Base-by-base conservation (phyloP, 305 asterid species). In the Lippia alba region DNA sequence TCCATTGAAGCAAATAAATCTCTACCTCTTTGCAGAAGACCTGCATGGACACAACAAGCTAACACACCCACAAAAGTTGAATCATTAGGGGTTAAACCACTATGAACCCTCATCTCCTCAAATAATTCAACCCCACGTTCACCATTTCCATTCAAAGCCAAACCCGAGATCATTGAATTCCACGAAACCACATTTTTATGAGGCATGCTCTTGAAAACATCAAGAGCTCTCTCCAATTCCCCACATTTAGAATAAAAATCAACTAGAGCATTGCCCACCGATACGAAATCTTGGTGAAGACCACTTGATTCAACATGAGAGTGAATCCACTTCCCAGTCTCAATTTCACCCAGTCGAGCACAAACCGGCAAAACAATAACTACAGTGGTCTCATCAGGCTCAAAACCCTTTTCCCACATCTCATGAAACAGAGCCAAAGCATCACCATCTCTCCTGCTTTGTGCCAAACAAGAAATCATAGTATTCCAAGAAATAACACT, bases 41-140 rank as follows among this genome's bases (percentile, higher is more conserved):
- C 90, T 11, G 84, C 86, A 69, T 88, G 96, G 50, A 80, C 89
- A 71, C 96, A 88, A 67, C 96, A 88, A 3, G 92, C 79, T 51
- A 88, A 76, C 69, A 79, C 90, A 4, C 86, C 87, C 4, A 88
- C 90, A 41, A 84, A 83, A 6, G 90, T 86, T 1, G 87, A 70
- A 59, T 80, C 84, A 19, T 86, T 88, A 11, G 90, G 95, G 48
- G 51, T 70, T 61, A 71, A 46, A 32, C 82, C 77, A 34, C 62
- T 53, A 34, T 58, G 19, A 18, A 0, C 54, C 14, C 66, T 72
- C 95, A 88, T 82, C 76, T 83, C 81, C 67, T 88, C 92, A 62
- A 86, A 88, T 61, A 88, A 66, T 44, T 34, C 70, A 30, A 86
- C 80, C 39, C 92, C 92, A 33, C 77, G 76, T 4, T 81, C 79